Evolutionary conservation across 2,329 filamentous ascomycete genomes (phyloP).

Genomic region (Ophiostoma ips): DNA sequence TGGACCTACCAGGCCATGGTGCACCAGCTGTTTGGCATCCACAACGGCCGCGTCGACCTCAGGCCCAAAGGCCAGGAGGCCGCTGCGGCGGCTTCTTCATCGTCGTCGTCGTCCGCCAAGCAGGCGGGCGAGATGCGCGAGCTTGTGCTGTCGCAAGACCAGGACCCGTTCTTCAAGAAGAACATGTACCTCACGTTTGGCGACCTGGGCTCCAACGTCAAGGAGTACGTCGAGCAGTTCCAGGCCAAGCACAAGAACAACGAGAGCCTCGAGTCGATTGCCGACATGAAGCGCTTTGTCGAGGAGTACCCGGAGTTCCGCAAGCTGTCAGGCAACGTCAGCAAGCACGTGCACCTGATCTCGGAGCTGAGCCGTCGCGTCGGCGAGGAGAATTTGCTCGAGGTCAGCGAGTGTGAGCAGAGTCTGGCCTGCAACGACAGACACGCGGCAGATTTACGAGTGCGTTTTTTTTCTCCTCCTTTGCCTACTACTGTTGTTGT

Average conservation of each 20-base stretch:
- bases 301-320: conserved; percentile 98
- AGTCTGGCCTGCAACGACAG: conserved; percentile 95
- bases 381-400: conserved; percentile 72
- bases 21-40: conserved; percentile 84
- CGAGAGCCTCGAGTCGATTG: conserved; percentile 90
- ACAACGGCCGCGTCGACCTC: conserved; percentile 87
- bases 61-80: conserved; percentile 54
- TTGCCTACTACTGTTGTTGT: too few relatives aligned
- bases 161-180: conserved; percentile 97
- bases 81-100: conserved; percentile 33
- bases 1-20: conserved; percentile 99
- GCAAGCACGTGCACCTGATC: conserved; percentile 93
- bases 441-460: conserved; percentile 68
- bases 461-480: too few relatives aligned
- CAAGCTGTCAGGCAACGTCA: conserved; percentile 93
- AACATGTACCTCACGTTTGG: conserved; percentile 99
- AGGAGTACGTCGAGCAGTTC: conserved; percentile 97
- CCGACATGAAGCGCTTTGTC: conserved; percentile 98
- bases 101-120: background rate
- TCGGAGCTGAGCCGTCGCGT: conserved; percentile 85
- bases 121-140: conserved; percentile 59
- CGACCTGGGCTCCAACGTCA: conserved; percentile 88
- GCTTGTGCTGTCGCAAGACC: conserved; percentile 89
- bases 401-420: conserved; percentile 94
- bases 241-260: conserved; percentile 95